Evolutionary conservation across 345 rosid genomes (phyloP).

Genomic region (Aurinia saxatilis): DNA sequence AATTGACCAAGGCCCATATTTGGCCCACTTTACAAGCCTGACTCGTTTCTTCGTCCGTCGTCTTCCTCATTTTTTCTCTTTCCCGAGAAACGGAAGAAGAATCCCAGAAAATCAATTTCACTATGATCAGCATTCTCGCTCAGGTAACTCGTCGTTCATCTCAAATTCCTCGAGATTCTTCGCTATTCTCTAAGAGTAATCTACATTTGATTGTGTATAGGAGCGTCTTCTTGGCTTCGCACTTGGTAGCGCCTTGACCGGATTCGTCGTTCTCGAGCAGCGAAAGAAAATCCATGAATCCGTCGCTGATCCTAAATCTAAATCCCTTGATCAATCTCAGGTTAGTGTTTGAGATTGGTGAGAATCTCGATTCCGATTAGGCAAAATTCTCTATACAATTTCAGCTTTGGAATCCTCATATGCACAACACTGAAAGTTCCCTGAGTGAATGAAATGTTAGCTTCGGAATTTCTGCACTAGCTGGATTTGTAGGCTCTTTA

Average conservation of each 20-base stretch:
- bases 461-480: neutral
- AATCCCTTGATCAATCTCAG: conserved; percentile 36
- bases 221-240: conserved; percentile 68
- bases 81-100: neutral
- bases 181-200: neutral
- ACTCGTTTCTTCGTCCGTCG: neutral
- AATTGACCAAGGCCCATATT: neutral
- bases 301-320: conserved; percentile 32
- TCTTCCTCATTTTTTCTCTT: neutral
- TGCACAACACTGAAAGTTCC: neutral
- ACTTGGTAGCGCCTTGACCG: conserved; percentile 53
- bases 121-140: conserved; percentile 32
- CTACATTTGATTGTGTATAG: neutral
- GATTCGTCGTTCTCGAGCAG: conserved; percentile 56
- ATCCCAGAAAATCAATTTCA: neutral
- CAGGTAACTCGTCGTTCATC: conserved; percentile 16
- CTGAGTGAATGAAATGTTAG: neutral
- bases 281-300: conserved; percentile 60
- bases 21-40: neutral
- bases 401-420: neutral
- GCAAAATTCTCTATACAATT: neutral
- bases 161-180: neutral
- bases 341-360: conserved; percentile 20
- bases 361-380: neutral
- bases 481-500: neutral